Base-by-base conservation (phyloP, 352 stramenopile species). In the Pythium brachiatum region DNA sequence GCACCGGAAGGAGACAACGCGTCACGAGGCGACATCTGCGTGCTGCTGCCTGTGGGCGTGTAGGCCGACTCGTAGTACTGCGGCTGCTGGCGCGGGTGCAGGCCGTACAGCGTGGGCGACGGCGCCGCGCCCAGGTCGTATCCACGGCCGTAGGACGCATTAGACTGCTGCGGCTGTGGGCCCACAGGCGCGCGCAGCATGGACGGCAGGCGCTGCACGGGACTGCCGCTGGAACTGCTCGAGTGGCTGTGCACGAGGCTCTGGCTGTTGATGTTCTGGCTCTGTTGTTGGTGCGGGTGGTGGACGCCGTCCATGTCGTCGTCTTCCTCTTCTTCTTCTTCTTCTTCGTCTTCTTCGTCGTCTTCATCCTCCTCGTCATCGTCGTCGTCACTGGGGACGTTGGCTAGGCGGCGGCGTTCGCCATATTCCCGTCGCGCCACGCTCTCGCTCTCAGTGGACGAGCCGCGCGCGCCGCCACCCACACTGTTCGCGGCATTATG, bases 171-270 rank as follows among this genome's bases (percentile, higher is more conserved):
- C 29, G 51, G 53, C 29, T 60, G 60, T 2, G 18, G 2, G 39
- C 39, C 7, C 39, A 57, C 23, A 5, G 70, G 66, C 4, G 66
- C 54, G 1, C 64, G 72, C 56, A 82, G 31, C 53, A 86, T 73
- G 4, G 73, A 38, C 21, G 74, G 76, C 8, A 83, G 62, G 6
- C 74, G 75, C 0, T 62, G 64, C 62, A 81, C 58, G n/a, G 74
- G 78, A 46, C 74, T 81, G 31, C 29, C 59, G n/a, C 52, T 66
- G 26, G 52, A 55, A 48, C 73, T 63, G 53, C 46, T 63, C 34
- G 44, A 60, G 44, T 53, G 46, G 46, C 53, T 63, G n/a, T 25
- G 46, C 20, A 43, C 32, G 25, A 43, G 34, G 32, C 34, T 34
- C 53, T 57, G 31, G 36, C 47, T 41, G 23, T 52, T 59, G 34